A percentile compares a stretch with the other conserved stretches of the same genome.
Evolutionary conservation across 179 eudicot genomes (phyloP).

Genomic region (Amaranthus tricolor): DNA sequence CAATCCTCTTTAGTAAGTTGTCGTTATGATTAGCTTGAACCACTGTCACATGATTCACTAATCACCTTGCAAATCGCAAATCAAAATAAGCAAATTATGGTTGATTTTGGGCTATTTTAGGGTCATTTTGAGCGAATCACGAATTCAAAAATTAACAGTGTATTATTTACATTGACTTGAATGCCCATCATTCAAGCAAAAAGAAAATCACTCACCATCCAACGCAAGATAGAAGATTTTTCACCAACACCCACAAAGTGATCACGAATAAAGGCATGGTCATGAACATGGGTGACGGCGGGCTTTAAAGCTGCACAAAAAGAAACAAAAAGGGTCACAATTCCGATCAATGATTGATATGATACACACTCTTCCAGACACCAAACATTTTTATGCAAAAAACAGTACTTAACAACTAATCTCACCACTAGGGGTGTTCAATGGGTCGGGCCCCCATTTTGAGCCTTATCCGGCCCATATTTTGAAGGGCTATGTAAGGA

Average conservation of each 20-base stretch:
- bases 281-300: conserved; percentile 64
- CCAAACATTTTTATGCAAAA: background rate
- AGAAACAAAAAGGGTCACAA: background rate
- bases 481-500: too few species aligned
- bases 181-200: background rate
- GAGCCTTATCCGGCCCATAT: too few species aligned
- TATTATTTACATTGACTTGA: background rate
- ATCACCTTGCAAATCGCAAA: too few species aligned
- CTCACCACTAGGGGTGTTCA: too few species aligned
- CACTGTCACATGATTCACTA: too few species aligned
- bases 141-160: too few species aligned
- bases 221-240: conserved; percentile 50
- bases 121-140: too few species aligned
- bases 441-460: too few species aligned
- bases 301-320: conserved; percentile 51
- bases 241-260: conserved; percentile 70
- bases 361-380: background rate
- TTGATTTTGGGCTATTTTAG: background rate
- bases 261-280: conserved; percentile 74
- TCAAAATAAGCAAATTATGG: background rate
- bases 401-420: background rate
- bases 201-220: conserved; percentile 65
- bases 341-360: background rate
- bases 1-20: background rate
- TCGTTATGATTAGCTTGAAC: too few species aligned